Evolutionary conservation across 2,329 filamentous ascomycete genomes (phyloP).

Genomic region (Westerdykella sp.): DNA sequence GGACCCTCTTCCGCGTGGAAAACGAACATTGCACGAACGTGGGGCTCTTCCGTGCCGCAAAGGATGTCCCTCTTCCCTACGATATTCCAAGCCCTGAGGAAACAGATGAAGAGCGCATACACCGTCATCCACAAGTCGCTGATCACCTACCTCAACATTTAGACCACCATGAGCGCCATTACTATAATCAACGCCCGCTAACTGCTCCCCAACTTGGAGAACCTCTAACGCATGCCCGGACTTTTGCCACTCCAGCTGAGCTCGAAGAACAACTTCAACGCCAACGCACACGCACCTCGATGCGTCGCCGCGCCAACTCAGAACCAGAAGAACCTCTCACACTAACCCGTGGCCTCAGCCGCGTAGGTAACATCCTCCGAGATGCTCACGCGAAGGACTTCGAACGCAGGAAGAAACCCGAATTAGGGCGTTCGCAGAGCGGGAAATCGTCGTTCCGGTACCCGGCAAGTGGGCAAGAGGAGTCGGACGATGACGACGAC

Average conservation of each 20-base stretch:
- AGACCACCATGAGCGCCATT: slow-evolving; percentile 18
- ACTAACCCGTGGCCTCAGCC: slow-evolving; percentile 40
- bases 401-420: slow-evolving; percentile 63
- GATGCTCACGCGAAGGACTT: slow-evolving; percentile 88
- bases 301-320: slow-evolving; percentile 16
- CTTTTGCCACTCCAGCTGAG: slow-evolving; percentile 8
- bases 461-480: slow-evolving; percentile 16
- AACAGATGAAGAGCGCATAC: slow-evolving; percentile 28
- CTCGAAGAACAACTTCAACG: slow-evolving; percentile 1
- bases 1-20: slow-evolving; percentile 84
- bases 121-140: slow-evolving; percentile 1
- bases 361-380: slow-evolving; percentile 64
- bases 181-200: not conserved
- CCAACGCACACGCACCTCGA: slow-evolving; percentile 7
- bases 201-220: not conserved
- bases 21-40: slow-evolving; percentile 82
- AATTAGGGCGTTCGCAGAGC: slow-evolving; percentile 29
- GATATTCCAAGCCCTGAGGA: slow-evolving; percentile 36
- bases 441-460: slow-evolving; percentile 4
- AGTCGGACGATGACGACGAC: slow-evolving; percentile 29
- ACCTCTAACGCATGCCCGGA: slow-evolving; percentile 1
- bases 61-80: slow-evolving; percentile 84
- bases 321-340: slow-evolving; percentile 25
- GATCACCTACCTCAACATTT: slow-evolving; percentile 36
- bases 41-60: slow-evolving; percentile 77